Conservation (phyloP, 2,329 filamentous ascomycete species). For the Colletotrichum sp. region DNA sequence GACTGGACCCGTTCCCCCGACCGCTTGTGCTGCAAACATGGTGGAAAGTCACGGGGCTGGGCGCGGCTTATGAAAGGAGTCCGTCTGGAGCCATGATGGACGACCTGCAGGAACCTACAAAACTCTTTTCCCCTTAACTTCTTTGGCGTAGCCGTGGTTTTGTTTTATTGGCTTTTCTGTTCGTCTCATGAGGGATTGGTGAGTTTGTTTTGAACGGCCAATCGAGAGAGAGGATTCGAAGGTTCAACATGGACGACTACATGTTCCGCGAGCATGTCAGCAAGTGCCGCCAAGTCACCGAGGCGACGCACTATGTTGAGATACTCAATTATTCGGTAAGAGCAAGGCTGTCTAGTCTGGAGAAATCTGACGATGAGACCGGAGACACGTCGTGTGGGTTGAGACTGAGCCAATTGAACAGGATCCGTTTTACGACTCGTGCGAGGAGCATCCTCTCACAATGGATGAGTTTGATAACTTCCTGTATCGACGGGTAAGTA, state of each 20-base stretch:
- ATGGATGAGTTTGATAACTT: conserved; percentile 65
- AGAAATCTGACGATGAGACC: background rate
- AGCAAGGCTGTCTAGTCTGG: background rate
- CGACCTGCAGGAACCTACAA: conserved; percentile 13
- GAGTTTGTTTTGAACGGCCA: background rate
- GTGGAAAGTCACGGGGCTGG: conserved; percentile 22
- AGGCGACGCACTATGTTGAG: conserved; percentile 61
- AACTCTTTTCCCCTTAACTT: background rate
- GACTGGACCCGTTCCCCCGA: conserved; percentile 6
- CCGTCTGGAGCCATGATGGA: conserved; percentile 14
- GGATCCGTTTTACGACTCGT: conserved; percentile 54
- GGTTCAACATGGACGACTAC: conserved; percentile 61
- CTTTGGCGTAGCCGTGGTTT: background rate
- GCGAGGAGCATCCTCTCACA: conserved; percentile 56
- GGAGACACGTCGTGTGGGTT: background rate
- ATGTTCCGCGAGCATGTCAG: conserved; percentile 56
- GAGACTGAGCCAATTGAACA: conserved; percentile 27
- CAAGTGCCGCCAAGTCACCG: conserved; percentile 52
- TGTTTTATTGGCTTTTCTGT: background rate
- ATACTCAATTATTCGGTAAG: conserved; percentile 65
- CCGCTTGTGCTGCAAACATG: conserved; percentile 2
- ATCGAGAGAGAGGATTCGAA: conserved; percentile 8
- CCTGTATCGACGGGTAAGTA: conserved; percentile 51
- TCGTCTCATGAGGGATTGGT: background rate
- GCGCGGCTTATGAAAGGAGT: conserved; percentile 20